Conservation (phyloP, 352 stramenopile genomes). For the Phytophthora pini region DNA sequence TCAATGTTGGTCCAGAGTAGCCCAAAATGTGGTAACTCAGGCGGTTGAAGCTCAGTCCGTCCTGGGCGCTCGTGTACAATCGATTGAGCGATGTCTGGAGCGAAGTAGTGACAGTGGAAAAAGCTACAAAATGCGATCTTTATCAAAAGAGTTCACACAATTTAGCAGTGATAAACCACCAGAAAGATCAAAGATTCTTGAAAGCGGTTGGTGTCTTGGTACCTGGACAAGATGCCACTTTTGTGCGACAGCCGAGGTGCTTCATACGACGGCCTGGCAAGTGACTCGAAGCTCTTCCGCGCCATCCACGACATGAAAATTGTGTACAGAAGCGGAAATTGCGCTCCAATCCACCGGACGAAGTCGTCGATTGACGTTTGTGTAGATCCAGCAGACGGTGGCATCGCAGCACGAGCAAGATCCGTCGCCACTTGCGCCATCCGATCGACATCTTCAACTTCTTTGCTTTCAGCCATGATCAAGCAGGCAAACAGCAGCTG, state of each 20-base stretch:
- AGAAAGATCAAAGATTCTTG: not conserved
- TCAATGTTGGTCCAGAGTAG: constrained; percentile 76
- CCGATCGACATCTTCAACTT: constrained; percentile 39
- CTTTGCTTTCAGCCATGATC: constrained; percentile 54
- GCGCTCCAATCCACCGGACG: constrained; percentile 57
- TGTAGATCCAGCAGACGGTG: constrained; percentile 20
- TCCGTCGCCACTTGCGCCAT: constrained; percentile 45
- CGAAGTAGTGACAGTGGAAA: constrained; percentile 64
- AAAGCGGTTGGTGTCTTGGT: not conserved
- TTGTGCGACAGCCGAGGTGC: constrained; percentile 57
- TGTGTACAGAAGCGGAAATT: constrained; percentile 81
- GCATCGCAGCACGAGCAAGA: constrained; percentile 53
- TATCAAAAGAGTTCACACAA: not conserved
- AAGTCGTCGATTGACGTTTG: constrained; percentile 61
- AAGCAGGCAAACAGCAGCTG: constrained; percentile 59
- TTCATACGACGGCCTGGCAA: constrained; percentile 62
- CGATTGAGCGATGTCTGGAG: constrained; percentile 68
- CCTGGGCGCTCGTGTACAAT: constrained; percentile 81
- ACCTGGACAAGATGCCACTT: constrained; percentile 80
- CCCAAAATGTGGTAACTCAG: constrained; percentile 83
- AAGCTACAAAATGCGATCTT: constrained; percentile 71
- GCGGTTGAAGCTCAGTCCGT: constrained; percentile 87
- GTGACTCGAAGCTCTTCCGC: constrained; percentile 52
- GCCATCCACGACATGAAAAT: constrained; percentile 81
- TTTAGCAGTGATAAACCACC: constrained; percentile 1